Base-by-base conservation (phyloP, 306 rosid species). In the Comarum palustre region DNA sequence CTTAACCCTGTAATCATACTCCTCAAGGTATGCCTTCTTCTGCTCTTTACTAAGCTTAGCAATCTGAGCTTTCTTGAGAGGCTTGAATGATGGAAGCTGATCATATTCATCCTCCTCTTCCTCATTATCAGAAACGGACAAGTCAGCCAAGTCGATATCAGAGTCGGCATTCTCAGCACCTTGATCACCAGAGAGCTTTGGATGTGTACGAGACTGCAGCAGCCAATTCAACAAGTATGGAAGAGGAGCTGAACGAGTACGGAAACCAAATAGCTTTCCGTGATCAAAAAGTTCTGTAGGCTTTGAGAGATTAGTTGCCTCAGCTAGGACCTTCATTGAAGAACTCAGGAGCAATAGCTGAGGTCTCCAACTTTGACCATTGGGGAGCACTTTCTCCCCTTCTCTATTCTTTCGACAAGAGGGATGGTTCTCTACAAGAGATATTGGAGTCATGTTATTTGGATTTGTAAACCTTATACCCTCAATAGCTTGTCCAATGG, bases 21-120 rank as follows among this genome's bases (percentile, higher is more conserved):
- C 99, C 84, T 95, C 99, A 72, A 86, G 61, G 72, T 95, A 95
- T 32, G 96, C 97, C 75, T 87, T 90, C 75, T 59, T 80, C 84
- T 95, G 99, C 77, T 91, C 96, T 77, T 57, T 83, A 80, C 85
- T 88, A 72, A 95, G 99, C 87, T 84, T 90, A 70, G 88, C 88
- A 87, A 95, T 39, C 83, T 95, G 99, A 65, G 90, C 69, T 66
- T 90, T 95, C 85, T 72, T 95, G 58, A 95, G 92, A 74, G 99
- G 97, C 84, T 88, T 95, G 86, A 95, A 95, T 54, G 96, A 91
- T 0, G 96, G 99, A 77, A 95, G 96, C 84, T 90, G 99, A 77
- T 91, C 99, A 78, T 84, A 90, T 79, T 95, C 99, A 73, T 94
- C 96, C 72, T 88, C 99, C 42, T 84, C 97, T 66, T 91, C 97